These are phyloP conservation scores for Solanum stenotomum DNA, from an alignment of 257 asterid genomes.

Conservation along the genomic window DNA sequence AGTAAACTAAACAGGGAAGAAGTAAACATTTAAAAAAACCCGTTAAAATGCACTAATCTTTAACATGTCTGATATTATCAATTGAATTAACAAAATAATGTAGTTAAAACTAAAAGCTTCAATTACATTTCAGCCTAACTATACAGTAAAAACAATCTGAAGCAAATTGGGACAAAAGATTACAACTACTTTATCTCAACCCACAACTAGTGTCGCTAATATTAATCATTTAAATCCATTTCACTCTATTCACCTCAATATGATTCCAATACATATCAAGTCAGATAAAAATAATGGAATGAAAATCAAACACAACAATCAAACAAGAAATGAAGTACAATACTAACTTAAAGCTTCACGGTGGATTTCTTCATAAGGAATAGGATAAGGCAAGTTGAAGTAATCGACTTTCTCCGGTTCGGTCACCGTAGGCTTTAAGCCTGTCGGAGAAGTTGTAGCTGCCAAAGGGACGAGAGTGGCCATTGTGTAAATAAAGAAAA, in stretches of 20 bases:
- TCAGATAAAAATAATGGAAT: background rate
- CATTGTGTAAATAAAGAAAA: background rate
- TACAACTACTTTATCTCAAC: background rate
- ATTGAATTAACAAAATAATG: background rate
- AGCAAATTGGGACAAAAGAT: background rate
- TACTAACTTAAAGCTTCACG: background rate
- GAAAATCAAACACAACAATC: background rate
- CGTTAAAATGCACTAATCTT: no score
- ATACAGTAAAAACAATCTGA: background rate
- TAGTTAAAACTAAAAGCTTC: background rate
- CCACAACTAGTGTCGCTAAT: background rate
- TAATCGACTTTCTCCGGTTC: background rate
- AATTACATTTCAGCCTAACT: background rate
- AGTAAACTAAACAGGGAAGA: no score
- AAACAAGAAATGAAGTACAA: background rate
- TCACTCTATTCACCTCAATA: background rate
- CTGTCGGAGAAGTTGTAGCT: background rate
- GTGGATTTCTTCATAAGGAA: background rate
- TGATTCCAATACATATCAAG: background rate
- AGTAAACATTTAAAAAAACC: no score
- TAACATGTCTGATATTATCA: background rate
- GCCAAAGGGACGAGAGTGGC: background rate
- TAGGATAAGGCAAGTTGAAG: background rate
- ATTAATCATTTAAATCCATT: background rate
- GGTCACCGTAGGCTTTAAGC: background rate